A percentile compares a stretch with the other conserved stretches of the same genome.
These are phyloP conservation scores for Babesia bovis DNA, from an alignment of 169 alveolate genomes.

Conservation along the genomic window DNA sequence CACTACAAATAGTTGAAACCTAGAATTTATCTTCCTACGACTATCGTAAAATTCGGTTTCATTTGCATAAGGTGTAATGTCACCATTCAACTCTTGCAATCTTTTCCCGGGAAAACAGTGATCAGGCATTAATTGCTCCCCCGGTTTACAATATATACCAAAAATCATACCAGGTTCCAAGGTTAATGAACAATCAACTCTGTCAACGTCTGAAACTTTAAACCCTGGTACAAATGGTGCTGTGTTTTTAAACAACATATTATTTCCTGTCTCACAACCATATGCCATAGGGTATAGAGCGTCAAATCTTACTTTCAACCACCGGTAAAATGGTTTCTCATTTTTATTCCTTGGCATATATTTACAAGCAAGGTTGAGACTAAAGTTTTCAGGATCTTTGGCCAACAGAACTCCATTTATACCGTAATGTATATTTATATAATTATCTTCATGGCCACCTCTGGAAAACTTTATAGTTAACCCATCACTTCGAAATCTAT, in stretches of 20 bases:
- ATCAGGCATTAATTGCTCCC: conserved; percentile 30
- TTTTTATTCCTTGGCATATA: conserved; percentile 4
- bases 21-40: background rate
- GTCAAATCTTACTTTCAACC: conserved; percentile 41
- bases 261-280: conserved; percentile 60
- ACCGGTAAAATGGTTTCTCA: conserved; percentile 6
- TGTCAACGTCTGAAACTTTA: background rate
- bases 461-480: background rate
- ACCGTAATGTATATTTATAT: conserved; percentile 6
- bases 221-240: background rate
- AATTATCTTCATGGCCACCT: background rate
- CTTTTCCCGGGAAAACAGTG: conserved; percentile 7
- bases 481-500: background rate
- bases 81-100: background rate
- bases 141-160: conserved; percentile 59
- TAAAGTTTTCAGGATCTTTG: conserved; percentile 33
- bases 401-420: conserved; percentile 36
- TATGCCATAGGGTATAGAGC: conserved; percentile 55
- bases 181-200: background rate
- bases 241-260: conserved; percentile 30
- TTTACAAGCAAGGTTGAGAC: conserved; percentile 54
- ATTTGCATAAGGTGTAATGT: background rate
- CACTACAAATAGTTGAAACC: conserved; percentile 30
- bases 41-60: too few species aligned
- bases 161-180: conserved; percentile 64